Evolutionary conservation across 108 stramenopile species (phyloP).

Genomic region (Skeletonema potamos): DNA sequence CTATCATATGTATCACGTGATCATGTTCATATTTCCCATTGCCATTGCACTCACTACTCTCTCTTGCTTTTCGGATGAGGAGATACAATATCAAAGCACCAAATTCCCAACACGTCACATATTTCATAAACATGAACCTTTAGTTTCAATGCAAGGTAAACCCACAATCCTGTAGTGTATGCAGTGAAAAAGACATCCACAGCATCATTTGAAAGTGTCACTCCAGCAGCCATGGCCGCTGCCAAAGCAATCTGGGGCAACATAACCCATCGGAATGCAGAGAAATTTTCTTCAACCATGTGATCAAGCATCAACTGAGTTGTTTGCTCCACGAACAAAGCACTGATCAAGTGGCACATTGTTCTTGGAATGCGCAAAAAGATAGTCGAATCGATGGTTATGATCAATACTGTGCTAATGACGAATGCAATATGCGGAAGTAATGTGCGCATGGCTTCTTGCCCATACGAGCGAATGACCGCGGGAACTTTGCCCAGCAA

Average conservation of each 20-base stretch:
- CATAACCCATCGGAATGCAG: conserved; percentile 49
- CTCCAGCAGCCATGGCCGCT: conserved; percentile 11
- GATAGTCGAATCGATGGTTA: conserved; percentile 39
- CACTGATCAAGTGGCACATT: conserved; percentile 56
- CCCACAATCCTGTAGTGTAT: conserved; percentile 55
- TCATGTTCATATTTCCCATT: too few species aligned
- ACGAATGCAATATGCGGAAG: conserved; percentile 53
- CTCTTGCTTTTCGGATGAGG: conserved; percentile 29
- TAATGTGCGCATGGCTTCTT: conserved; percentile 23
- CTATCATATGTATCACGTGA: too few species aligned
- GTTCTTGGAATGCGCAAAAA: conserved; percentile 60
- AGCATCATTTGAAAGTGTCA: conserved; percentile 5
- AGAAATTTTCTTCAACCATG: conserved; percentile 58
- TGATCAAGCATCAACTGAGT: conserved; percentile 87
- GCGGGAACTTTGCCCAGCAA: conserved; percentile 43
- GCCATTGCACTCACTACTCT: neutral
- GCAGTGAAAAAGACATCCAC: conserved; percentile 30
- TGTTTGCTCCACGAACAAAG: conserved; percentile 81
- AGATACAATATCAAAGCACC: conserved; percentile 85
- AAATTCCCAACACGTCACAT: conserved; percentile 73
- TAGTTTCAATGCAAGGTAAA: conserved; percentile 66
- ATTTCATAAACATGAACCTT: conserved; percentile 65
- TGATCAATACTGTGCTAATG: conserved; percentile 42
- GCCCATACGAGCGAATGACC: conserved; percentile 47
- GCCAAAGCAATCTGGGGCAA: conserved; percentile 61